These are phyloP conservation scores for Sporobolus alterniflorus DNA, from an alignment of 202 grass and related monocot species.

Conservation along the genomic window DNA sequence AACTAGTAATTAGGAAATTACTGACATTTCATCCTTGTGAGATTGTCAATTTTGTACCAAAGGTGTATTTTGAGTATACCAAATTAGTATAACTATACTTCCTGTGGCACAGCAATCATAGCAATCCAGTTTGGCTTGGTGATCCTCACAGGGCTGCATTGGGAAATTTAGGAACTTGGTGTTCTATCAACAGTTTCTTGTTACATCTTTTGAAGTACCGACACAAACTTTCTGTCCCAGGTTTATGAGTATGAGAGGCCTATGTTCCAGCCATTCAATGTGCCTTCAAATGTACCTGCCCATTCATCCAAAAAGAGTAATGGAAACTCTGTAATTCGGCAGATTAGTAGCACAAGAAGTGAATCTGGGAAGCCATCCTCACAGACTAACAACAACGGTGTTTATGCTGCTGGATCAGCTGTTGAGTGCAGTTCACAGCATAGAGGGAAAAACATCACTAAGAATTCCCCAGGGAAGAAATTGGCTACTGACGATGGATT, in stretches of 20 bases:
- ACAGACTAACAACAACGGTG: constrained; percentile 44
- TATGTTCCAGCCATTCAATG: constrained; percentile 25
- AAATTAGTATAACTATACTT: constrained; percentile 4
- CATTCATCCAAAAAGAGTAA: constrained; percentile 46
- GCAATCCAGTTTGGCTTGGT: neutral
- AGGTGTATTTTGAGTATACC: constrained; percentile 2
- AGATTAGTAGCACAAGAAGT: constrained; percentile 20
- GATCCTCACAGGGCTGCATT: constrained; percentile 12
- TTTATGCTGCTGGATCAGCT: constrained; percentile 27
- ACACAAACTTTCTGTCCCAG: neutral
- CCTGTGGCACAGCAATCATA: neutral
- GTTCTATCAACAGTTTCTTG: neutral
- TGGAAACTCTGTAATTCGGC: neutral
- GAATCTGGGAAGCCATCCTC: constrained; percentile 37
- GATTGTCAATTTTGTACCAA: neutral
- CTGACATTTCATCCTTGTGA: no score
- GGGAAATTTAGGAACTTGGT: neutral
- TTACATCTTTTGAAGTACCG: neutral
- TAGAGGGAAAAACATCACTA: constrained; percentile 15
- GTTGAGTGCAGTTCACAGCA: constrained; percentile 35
- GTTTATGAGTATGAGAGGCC: constrained; percentile 21
- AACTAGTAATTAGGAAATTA: no score
- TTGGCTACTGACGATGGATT: constrained; percentile 54
- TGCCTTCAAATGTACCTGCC: constrained; percentile 35
- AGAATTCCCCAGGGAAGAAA: constrained; percentile 37